phyloP scores from a whole-genome alignment of 306 rosid species.

The Vachellia collinsii region DNA sequence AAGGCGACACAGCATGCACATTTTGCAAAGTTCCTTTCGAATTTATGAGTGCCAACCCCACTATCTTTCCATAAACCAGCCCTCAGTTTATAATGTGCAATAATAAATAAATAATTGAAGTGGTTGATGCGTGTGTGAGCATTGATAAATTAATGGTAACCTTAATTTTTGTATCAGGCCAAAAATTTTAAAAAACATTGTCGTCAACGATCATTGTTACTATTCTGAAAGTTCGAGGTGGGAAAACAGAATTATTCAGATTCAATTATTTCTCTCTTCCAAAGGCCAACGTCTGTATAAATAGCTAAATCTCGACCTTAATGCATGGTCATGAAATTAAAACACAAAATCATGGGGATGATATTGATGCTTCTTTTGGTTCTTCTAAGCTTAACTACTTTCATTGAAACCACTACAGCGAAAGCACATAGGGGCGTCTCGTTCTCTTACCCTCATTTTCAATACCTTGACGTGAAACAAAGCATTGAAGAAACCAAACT shows the following conservation, averaged over 20 bases:
- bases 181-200: not conserved
- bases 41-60: not conserved
- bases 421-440: not conserved
- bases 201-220: not conserved
- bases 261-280: not conserved
- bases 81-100: not conserved
- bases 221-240: not conserved
- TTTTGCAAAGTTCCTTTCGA: not conserved
- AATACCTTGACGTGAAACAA: not conserved
- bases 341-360: not conserved
- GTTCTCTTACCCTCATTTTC: not conserved
- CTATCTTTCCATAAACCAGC: constrained; percentile 4
- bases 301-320: not conserved
- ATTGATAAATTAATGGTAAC: not conserved
- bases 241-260: not conserved
- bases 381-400: not conserved
- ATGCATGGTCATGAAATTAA: not conserved
- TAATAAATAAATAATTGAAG: not conserved
- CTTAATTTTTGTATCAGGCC: not conserved
- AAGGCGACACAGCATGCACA: not conserved
- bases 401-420: not conserved
- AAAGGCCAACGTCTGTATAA: not conserved
- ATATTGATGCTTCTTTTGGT: not conserved
- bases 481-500: constrained; percentile 16
- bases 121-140: not conserved